Evolutionary conservation across 1,284 basidiomycete species (phyloP), one percentile per base, ranked within the genome.

Genomic region (Gomphus bonarii): DNA sequence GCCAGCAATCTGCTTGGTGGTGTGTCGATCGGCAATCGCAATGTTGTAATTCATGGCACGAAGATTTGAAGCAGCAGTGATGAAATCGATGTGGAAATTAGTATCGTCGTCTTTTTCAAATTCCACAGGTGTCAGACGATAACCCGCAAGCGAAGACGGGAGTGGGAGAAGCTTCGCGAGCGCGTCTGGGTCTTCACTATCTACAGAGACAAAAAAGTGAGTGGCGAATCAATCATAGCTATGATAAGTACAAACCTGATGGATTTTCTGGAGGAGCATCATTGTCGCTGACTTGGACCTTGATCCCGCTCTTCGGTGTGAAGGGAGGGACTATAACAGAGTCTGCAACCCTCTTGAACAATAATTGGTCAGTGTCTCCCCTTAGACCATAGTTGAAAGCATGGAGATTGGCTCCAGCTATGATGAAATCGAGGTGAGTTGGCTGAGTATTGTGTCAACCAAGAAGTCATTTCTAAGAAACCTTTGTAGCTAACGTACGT

Each of bases 51-150:
- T 99, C 74, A 85, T 80, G 1, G 97, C 97, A 49, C 97, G 90
- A 61, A 99, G 79, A 75, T 99, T 99, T 53, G 95, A 97, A 3
- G 97, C 91, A 6, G 97, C 91, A 38, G 95, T 97, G 73, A 99
- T 97, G 72, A 99, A 99, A 74, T 97, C 97, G 68, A 99, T 98
- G 73, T 99, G 97, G 73, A 91, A 84, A 73, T 99, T 99, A 44
- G 85, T 84, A 70, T 99, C 97, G 67, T 99, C 95, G 69, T 99
- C 97, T 76, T 99, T 99, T 77, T 99, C 97, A 67, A 99, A 99
- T 68, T 98, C 95, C 57, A 95, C 93, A 3, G 97, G 92, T 59
- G 80, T 88, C 58, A 99, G 79, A 59, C 95, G 88, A 75, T 95
- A 98, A 33, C 97, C 97, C 40, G 91, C 93, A 49, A 99, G 74